Conservation (phyloP, 2,329 filamentous ascomycete genomes). For the Ascochyta clinopodiicola region DNA sequence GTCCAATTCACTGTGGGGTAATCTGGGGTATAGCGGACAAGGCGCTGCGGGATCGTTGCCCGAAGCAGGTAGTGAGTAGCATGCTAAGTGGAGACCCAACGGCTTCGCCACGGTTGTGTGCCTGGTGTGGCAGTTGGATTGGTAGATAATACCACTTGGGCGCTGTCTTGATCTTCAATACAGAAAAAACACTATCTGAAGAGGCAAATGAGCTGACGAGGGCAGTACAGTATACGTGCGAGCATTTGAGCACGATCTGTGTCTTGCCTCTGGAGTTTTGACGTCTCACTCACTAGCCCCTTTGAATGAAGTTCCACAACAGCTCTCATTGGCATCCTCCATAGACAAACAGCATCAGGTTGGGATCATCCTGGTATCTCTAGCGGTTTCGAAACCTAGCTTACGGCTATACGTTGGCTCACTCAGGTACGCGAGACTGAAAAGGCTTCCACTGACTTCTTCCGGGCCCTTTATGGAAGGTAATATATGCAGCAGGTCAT, state of each 20-base stretch:
- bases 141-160: constrained; percentile 13
- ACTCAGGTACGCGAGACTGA: constrained; percentile 18
- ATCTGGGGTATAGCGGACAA: constrained; percentile 43
- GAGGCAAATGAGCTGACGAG: not conserved
- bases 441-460: constrained; percentile 33
- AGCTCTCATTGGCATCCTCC: constrained; percentile 18
- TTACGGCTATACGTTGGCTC: constrained; percentile 12
- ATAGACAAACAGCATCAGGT: not conserved
- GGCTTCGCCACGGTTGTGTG: constrained; percentile 19
- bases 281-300: not conserved
- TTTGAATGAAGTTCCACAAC: not conserved
- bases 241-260: not conserved
- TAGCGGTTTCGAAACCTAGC: constrained; percentile 10
- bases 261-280: not conserved
- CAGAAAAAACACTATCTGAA: not conserved
- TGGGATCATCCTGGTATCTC: constrained; percentile 27
- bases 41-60: constrained; percentile 39
- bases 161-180: not conserved
- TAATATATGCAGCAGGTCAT: constrained; percentile 29
- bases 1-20: constrained; percentile 38
- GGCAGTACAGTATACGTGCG: not conserved
- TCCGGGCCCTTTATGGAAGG: constrained; percentile 26
- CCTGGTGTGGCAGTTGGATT: constrained; percentile 28
- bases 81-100: constrained; percentile 16
- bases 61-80: constrained; percentile 32